Evolutionary conservation across 768 basidiomycete genomes (phyloP).

Genomic region (Lentinus tigrinus): DNA sequence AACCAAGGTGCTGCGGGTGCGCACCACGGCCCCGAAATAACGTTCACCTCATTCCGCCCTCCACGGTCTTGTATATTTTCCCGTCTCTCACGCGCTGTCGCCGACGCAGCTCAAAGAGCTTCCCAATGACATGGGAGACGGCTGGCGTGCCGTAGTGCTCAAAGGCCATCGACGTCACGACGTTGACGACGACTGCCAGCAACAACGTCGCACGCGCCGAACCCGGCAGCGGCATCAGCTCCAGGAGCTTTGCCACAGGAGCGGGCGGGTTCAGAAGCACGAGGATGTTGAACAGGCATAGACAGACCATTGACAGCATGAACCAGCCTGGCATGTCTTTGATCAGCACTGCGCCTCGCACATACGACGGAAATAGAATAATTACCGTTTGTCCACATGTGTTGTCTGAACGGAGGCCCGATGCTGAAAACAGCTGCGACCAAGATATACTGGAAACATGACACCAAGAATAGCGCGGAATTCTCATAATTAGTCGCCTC

Average conservation of each 20-base stretch:
- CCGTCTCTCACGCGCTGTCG: constrained; percentile 57
- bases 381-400: constrained; percentile 92
- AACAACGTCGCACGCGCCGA: constrained; percentile 71
- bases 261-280: constrained; percentile 74
- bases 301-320: constrained; percentile 68
- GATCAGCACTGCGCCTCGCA: not conserved
- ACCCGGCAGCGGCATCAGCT: constrained; percentile 73
- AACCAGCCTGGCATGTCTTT: constrained; percentile 50
- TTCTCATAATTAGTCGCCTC: constrained; percentile 91
- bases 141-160: constrained; percentile 72
- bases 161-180: constrained; percentile 66
- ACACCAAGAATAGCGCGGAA: constrained; percentile 86
- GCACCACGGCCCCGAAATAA: not conserved
- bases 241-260: constrained; percentile 58
- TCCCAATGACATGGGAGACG: constrained; percentile 56
- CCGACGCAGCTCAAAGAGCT: constrained; percentile 40
- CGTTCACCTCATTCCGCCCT: constrained; percentile 56
- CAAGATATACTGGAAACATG: constrained; percentile 98
- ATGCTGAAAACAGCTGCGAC: constrained; percentile 98
- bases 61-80: constrained; percentile 84
- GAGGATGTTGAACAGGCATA: constrained; percentile 73
- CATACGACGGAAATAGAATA: not conserved
- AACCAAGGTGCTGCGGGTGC: not conserved
- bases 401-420: constrained; percentile 92
- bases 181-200: constrained; percentile 65